A percentile compares a stretch with the other conserved stretches of the same genome.
phyloP scores from a whole-genome alignment of 108 stramenopile genomes.

The Schizochytrium sp. region DNA sequence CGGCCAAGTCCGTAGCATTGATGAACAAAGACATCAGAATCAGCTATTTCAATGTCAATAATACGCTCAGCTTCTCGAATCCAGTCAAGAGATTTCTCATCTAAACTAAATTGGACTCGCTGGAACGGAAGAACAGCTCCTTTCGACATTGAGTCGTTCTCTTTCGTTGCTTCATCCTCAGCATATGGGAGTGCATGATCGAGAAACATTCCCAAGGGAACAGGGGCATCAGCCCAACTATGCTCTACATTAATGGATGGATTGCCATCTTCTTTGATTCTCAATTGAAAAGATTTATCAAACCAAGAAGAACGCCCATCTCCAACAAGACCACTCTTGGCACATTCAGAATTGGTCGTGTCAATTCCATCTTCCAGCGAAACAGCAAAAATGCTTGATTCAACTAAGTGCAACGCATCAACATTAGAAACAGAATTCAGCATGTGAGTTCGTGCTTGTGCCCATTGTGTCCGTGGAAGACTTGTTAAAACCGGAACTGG shows the following conservation, averaged over 20 bases:
- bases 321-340: slow-evolving; percentile 14
- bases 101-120: not conserved
- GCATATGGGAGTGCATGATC: slow-evolving; percentile 51
- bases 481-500: slow-evolving; percentile 20
- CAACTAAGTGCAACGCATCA: not conserved
- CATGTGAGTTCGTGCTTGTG: not conserved
- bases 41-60: slow-evolving; percentile 15
- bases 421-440: not conserved
- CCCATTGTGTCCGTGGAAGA: not conserved
- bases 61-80: not conserved
- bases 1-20: slow-evolving; percentile 30
- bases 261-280: slow-evolving; percentile 35
- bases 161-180: not conserved
- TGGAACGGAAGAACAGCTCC: not conserved
- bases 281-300: slow-evolving; percentile 45
- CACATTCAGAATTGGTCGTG: slow-evolving; percentile 2
- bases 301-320: slow-evolving; percentile 19
- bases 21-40: slow-evolving; percentile 21
- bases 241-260: slow-evolving; percentile 50
- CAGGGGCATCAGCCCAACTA: slow-evolving; percentile 56
- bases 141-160: not conserved
- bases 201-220: slow-evolving; percentile 48
- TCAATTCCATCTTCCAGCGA: slow-evolving; percentile 53
- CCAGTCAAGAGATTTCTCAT: not conserved
- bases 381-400: not conserved